Percentiles rank a stretch among this genome's conserved stretches.
Conservation (phyloP, 768 basidiomycete genomes). For the Royoungia palumana region DNA sequence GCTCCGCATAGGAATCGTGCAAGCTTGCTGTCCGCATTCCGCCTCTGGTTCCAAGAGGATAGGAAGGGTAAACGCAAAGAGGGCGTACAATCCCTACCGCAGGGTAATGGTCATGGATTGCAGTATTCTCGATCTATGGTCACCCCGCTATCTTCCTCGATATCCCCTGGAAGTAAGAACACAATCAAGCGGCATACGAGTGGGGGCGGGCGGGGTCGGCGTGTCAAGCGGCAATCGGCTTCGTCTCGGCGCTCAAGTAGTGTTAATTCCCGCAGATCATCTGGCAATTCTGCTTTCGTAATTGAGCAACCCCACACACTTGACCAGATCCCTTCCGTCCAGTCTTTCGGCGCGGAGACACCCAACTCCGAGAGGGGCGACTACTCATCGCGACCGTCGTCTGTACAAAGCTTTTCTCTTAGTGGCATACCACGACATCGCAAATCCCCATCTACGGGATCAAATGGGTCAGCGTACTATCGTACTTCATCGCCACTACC, state of each 20-base stretch:
- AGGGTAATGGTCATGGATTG: conserved; percentile 18
- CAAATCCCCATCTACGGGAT: conserved; percentile 76
- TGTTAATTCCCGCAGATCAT: conserved; percentile 80
- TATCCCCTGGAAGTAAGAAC: conserved; percentile 31
- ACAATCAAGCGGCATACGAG: conserved; percentile 52
- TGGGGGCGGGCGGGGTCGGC: conserved; percentile 44
- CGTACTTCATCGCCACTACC: conserved; percentile 79
- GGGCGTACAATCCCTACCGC: conserved; percentile 14
- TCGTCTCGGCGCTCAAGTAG: conserved; percentile 89
- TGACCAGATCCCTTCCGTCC: conserved; percentile 55
- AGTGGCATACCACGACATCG: conserved; percentile 53
- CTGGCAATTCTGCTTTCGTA: conserved; percentile 46
- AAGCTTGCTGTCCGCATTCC: conserved; percentile 80
- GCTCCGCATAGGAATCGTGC: conserved; percentile 61
- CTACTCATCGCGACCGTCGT: conserved; percentile 75
- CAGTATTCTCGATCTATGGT: conserved; percentile 26
- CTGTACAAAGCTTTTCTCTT: conserved; percentile 73
- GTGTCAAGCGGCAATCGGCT: conserved; percentile 64
- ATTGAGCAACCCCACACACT: conserved; percentile 54
- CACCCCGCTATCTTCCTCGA: conserved; percentile 22
- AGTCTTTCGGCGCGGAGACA: conserved; percentile 76
- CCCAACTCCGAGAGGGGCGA: conserved; percentile 86
- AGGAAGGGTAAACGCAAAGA: conserved; percentile 83
- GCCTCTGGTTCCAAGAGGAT: conserved; percentile 92
- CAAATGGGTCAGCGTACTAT: conserved; percentile 59